phyloP scores from a whole-genome alignment of 2,329 filamentous ascomycete genomes.

The Claviceps humidiphila region DNA sequence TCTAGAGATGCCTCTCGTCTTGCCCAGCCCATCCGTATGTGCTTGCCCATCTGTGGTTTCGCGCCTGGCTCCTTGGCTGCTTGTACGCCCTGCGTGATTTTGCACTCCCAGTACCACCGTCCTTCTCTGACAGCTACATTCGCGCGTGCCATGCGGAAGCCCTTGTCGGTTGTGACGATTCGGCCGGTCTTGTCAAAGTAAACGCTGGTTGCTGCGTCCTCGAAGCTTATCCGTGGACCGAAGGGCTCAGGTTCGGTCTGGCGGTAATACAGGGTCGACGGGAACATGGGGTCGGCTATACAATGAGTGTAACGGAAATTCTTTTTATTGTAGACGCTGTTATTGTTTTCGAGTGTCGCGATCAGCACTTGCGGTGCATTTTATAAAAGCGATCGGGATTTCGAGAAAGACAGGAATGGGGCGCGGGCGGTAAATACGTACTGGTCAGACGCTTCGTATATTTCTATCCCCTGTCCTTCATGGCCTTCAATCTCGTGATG shows the following conservation, averaged over 20 bases:
- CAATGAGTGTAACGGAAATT: slow-evolving; percentile 82
- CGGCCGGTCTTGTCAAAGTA: slow-evolving; percentile 65
- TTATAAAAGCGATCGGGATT: no score
- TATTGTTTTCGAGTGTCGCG: slow-evolving; percentile 11
- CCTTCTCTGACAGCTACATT: slow-evolving; percentile 87
- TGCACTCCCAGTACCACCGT: slow-evolving; percentile 88
- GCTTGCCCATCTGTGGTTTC: slow-evolving; percentile 39
- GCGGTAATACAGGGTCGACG: slow-evolving; percentile 77
- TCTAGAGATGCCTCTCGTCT: slow-evolving; percentile 70
- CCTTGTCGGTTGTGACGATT: slow-evolving; percentile 79
- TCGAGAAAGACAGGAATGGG: no score
- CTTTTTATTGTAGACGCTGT: slow-evolving; percentile 49
- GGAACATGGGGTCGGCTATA: slow-evolving; percentile 78
- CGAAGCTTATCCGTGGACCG: slow-evolving; percentile 75
- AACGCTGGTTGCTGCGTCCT: slow-evolving; percentile 78
- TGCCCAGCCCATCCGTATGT: slow-evolving; percentile 78
- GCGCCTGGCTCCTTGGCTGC: slow-evolving; percentile 25
- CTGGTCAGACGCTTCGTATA: slow-evolving; percentile 53
- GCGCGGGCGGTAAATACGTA: slow-evolving; percentile 21
- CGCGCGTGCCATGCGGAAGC: slow-evolving; percentile 79
- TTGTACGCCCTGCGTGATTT: slow-evolving; percentile 62
- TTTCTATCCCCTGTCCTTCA: slow-evolving; percentile 39
- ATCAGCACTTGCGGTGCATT: no score
- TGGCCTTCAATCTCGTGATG: slow-evolving; percentile 39
- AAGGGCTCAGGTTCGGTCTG: slow-evolving; percentile 78